Evolutionary conservation across 1,284 basidiomycete genomes (phyloP).

Genomic region (Boletellus sp.): DNA sequence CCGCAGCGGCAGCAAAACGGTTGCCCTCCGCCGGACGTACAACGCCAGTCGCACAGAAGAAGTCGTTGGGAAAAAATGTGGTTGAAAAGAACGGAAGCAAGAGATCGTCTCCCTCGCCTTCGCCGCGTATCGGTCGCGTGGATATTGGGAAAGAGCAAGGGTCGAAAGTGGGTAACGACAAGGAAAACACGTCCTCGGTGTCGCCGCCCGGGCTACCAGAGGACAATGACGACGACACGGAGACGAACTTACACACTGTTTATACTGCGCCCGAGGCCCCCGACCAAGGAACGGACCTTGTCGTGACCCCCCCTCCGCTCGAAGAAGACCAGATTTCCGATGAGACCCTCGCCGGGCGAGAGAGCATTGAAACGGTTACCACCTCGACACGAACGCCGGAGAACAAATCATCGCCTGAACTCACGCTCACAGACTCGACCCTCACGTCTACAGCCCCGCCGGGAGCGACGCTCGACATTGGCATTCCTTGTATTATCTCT

Average conservation of each 20-base stretch:
- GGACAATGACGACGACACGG: constrained; percentile 17
- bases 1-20: constrained; percentile 21
- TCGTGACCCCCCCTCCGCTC: constrained; percentile 7
- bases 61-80: constrained; percentile 8
- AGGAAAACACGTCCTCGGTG: constrained; percentile 18
- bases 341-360: constrained; percentile 14
- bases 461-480: constrained; percentile 79
- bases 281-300: constrained; percentile 4
- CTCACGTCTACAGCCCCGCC: constrained; percentile 35
- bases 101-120: constrained; percentile 18
- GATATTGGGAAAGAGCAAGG: constrained; percentile 22
- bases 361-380: constrained; percentile 27
- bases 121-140: constrained; percentile 15
- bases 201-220: constrained; percentile 4
- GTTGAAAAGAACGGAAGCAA: constrained; percentile 20
- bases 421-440: constrained; percentile 29
- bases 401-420: constrained; percentile 18
- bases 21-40: constrained; percentile 23
- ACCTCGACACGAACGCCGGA: constrained; percentile 17
- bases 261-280: constrained; percentile 17
- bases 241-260: constrained; percentile 24
- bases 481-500: constrained; percentile 89
- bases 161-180: constrained; percentile 10
- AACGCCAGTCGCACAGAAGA: constrained; percentile 25
- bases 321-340: constrained; percentile 21